Evolutionary conservation across 1,139 yeast species (phyloP).

Genomic region (Hemisphaericaspora xylofermentans): DNA sequence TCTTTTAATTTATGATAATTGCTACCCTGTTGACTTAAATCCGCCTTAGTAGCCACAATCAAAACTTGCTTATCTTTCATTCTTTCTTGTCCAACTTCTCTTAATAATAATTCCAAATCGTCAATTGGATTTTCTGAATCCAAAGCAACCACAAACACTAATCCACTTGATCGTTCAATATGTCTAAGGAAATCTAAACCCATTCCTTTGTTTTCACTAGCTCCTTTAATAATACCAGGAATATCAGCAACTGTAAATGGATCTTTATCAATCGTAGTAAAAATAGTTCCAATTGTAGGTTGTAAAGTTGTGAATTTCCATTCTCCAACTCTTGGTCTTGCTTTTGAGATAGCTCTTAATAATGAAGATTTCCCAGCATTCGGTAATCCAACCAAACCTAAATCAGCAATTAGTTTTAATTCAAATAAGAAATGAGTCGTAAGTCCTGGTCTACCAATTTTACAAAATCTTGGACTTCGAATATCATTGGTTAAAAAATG

Average conservation of each 20-base stretch:
- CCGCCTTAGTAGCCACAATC: constrained; percentile 91
- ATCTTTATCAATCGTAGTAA: constrained; percentile 60
- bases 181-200: constrained; percentile 91
- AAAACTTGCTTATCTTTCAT: constrained; percentile 59
- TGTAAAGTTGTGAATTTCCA: constrained; percentile 96
- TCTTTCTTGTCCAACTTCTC: constrained; percentile 69
- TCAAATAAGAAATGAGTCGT: constrained; percentile 74
- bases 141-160: constrained; percentile 81
- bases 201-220: constrained; percentile 82
- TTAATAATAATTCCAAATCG: constrained; percentile 60
- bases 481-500: constrained; percentile 82
- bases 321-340: constrained; percentile 89
- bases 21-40: constrained; percentile 52
- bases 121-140: constrained; percentile 61
- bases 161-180: constrained; percentile 85
- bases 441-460: constrained; percentile 70
- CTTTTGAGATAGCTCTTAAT: constrained; percentile 82
- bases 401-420: constrained; percentile 82
- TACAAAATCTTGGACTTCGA: constrained; percentile 87
- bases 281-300: constrained; percentile 89
- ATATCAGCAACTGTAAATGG: constrained; percentile 95
- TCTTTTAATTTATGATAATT: constrained; percentile 43
- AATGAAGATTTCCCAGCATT: constrained; percentile 95
- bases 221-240: constrained; percentile 92
- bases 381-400: constrained; percentile 92